A percentile compares a stretch with the other conserved stretches of the same genome.
phyloP scores from a whole-genome alignment of 139 green algal genomes.

The Desmodesmus armatus region DNA sequence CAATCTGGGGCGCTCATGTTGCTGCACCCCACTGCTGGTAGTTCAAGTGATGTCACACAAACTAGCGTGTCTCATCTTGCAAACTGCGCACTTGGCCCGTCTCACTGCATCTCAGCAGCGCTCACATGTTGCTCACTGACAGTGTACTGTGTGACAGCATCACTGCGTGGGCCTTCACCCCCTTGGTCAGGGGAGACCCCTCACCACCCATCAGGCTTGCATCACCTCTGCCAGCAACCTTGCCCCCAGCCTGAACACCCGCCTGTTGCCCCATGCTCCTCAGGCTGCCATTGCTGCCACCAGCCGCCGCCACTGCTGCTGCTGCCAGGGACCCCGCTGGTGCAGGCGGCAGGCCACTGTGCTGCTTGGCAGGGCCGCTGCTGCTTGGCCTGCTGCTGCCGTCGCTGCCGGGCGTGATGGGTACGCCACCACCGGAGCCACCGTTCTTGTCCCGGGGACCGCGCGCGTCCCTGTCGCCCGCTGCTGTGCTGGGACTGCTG shows the following conservation, averaged over 20 bases:
- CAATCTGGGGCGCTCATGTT: background rate
- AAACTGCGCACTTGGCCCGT: background rate
- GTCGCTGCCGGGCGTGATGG: background rate
- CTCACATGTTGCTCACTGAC: background rate
- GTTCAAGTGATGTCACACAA: too few relatives aligned
- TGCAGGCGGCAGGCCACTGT: background rate
- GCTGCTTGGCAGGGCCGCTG: background rate
- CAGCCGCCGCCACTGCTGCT: background rate
- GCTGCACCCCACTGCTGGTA: background rate
- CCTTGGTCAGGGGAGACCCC: conserved; percentile 13
- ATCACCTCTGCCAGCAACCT: background rate
- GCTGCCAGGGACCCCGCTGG: background rate
- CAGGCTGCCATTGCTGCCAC: conserved; percentile 5
- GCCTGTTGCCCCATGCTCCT: background rate
- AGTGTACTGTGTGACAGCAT: conserved; percentile 8
- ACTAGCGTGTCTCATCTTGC: background rate
- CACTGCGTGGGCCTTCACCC: conserved; percentile 26
- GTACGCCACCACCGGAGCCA: background rate
- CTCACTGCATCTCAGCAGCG: background rate
- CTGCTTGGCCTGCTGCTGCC: background rate
- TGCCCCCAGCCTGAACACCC: background rate
- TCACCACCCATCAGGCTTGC: background rate
- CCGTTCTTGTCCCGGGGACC: background rate
- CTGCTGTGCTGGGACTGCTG: background rate
- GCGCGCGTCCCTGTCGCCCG: background rate